phyloP scores from a whole-genome alignment of 116 monocot species.

The Cymodocea nodosa region DNA sequence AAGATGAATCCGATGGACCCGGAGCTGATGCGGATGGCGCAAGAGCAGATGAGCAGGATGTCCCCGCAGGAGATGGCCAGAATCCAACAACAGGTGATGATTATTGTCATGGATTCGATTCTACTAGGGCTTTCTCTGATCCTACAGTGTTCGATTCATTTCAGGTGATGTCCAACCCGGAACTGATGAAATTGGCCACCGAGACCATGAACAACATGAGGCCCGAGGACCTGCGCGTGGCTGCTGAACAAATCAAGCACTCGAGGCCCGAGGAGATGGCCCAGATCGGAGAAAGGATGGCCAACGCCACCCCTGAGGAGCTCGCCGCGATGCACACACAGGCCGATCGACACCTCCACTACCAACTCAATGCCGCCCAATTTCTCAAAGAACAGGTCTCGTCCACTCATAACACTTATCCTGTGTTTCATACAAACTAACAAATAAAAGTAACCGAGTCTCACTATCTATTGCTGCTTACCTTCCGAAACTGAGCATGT shows the following conservation, averaged over 20 bases:
- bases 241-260: slow-evolving; percentile 76
- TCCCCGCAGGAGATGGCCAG: slow-evolving; percentile 69
- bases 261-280: slow-evolving; percentile 71
- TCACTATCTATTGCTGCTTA: too few relatives aligned
- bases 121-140: background rate
- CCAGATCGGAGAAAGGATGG: slow-evolving; percentile 58
- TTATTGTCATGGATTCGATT: background rate
- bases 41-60: slow-evolving; percentile 92
- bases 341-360: slow-evolving; percentile 59
- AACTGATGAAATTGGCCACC: slow-evolving; percentile 64
- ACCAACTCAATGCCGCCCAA: slow-evolving; percentile 62
- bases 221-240: slow-evolving; percentile 64
- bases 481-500: too few relatives aligned
- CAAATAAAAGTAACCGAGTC: too few relatives aligned
- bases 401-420: background rate
- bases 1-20: slow-evolving; percentile 81
- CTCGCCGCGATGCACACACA: slow-evolving; percentile 70
- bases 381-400: slow-evolving; percentile 82
- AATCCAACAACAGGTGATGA: slow-evolving; percentile 83
- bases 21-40: slow-evolving; percentile 83
- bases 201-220: slow-evolving; percentile 83
- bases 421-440: too few relatives aligned
- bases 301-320: slow-evolving; percentile 77
- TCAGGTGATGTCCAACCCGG: slow-evolving; percentile 96
- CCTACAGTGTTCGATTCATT: background rate